These are phyloP conservation scores for Phanerochaete carnosa DNA, from an alignment of 768 basidiomycete species.

Conservation along the genomic window DNA sequence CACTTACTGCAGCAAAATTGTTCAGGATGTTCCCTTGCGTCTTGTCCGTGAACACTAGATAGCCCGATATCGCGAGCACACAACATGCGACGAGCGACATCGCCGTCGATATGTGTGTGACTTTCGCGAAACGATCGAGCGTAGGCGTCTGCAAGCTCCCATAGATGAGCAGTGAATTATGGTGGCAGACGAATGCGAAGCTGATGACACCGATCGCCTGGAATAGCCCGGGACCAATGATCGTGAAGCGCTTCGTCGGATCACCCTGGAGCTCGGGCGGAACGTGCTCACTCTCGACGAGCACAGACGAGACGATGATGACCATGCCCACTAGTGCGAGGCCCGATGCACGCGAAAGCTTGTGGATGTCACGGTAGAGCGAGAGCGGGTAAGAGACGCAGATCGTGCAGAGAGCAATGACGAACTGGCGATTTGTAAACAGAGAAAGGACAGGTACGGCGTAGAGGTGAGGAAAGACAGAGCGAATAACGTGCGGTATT, in stretches of 20 bases:
- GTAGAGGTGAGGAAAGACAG: constrained; percentile 66
- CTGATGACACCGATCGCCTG: constrained; percentile 97
- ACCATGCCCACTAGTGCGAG: constrained; percentile 92
- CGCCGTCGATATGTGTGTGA: constrained; percentile 89
- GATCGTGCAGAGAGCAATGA: constrained; percentile 84
- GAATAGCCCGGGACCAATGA: constrained; percentile 80
- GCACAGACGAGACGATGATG: constrained; percentile 84
- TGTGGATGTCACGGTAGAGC: constrained; percentile 96
- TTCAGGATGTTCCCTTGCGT: constrained; percentile 96
- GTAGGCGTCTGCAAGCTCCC: constrained; percentile 92
- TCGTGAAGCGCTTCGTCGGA: constrained; percentile 65
- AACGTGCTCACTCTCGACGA: constrained; percentile 78
- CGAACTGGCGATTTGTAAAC: constrained; percentile 82
- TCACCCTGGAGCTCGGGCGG: constrained; percentile 74
- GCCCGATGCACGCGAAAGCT: constrained; percentile 88
- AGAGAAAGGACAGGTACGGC: constrained; percentile 71
- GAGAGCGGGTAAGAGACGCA: constrained; percentile 93
- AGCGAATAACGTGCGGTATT: constrained; percentile 90
- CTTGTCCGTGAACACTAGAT: constrained; percentile 85
- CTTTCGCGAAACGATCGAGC: constrained; percentile 86
- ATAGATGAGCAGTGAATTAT: constrained; percentile 96
- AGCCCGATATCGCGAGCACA: constrained; percentile 83
- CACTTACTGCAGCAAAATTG: constrained; percentile 76
- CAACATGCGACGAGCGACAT: constrained; percentile 83
- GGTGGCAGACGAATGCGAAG: constrained; percentile 96